phyloP scores from a whole-genome alignment of 352 stramenopile genomes.

The Thalassiosira livingstoniorum region DNA sequence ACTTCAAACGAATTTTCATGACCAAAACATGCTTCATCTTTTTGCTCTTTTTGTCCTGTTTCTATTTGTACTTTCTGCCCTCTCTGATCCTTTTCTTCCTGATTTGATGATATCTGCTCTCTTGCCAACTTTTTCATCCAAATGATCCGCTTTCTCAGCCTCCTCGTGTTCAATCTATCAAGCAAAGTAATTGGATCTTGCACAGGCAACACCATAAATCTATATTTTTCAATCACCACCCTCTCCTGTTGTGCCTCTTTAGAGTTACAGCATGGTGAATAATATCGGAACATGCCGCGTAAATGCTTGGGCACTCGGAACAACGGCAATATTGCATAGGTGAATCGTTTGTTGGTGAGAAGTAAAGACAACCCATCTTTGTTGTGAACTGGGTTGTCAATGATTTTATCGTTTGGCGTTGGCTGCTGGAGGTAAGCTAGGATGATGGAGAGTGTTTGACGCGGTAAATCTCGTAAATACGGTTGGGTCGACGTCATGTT shows the following conservation, averaged over 20 bases:
- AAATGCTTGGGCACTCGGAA: conserved; percentile 60
- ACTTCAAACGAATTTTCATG: no score
- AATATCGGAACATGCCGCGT: conserved; percentile 24
- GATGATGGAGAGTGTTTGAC: conserved; percentile 72
- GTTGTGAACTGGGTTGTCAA: not conserved
- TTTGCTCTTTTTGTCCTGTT: no score
- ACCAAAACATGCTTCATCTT: no score
- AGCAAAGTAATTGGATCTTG: conserved; percentile 74
- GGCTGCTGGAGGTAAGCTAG: conserved; percentile 72
- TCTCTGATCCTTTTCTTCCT: conserved; percentile 1
- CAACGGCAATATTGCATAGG: conserved; percentile 64
- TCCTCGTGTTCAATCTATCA: conserved; percentile 74
- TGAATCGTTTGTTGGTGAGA: conserved; percentile 64
- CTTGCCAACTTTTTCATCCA: conserved; percentile 25
- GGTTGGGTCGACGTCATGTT: conserved; percentile 4
- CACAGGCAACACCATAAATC: conserved; percentile 69
- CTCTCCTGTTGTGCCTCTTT: not conserved
- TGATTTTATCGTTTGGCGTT: not conserved
- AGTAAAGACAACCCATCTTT: conserved; percentile 72
- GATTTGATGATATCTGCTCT: conserved; percentile 1
- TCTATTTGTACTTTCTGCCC: conserved; percentile 10
- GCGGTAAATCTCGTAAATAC: conserved; percentile 40
- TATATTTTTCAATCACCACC: conserved; percentile 58
- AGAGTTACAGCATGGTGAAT: not conserved
- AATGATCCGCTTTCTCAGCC: conserved; percentile 53